A percentile compares a stretch with the other conserved stretches of the same genome.
Conservation (phyloP, 495 filamentous ascomycete genomes). For the Penicillium parvum region DNA sequence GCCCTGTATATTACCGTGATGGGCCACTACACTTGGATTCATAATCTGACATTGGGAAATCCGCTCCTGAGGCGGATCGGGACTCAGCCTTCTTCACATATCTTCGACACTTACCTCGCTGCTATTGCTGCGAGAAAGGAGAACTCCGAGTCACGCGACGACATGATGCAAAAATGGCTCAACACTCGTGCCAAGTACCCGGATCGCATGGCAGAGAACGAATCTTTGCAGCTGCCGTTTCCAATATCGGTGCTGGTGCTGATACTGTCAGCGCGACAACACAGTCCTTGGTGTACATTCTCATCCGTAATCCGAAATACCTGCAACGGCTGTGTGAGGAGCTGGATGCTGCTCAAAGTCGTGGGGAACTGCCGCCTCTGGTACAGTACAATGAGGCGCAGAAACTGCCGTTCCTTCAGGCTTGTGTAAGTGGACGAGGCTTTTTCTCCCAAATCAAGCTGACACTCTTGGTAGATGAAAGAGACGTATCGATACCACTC, state of each 20-base stretch:
- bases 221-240: conserved; percentile 37
- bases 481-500: conserved; percentile 49
- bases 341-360: conserved; percentile 28
- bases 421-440: conserved; percentile 23
- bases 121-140: conserved; percentile 38
- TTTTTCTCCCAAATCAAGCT: neutral
- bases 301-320: conserved; percentile 28
- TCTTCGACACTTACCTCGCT: conserved; percentile 36
- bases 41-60: conserved; percentile 36
- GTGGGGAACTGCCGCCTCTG: conserved; percentile 21
- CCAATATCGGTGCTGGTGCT: conserved; percentile 40
- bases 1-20: conserved; percentile 34
- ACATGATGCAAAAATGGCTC: conserved; percentile 47
- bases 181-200: conserved; percentile 30
- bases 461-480: conserved; percentile 31
- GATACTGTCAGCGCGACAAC: conserved; percentile 41
- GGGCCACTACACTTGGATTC: conserved; percentile 38
- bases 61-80: conserved; percentile 37
- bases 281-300: conserved; percentile 36
- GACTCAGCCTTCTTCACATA: conserved; percentile 37
- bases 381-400: conserved; percentile 23
- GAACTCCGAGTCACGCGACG: conserved; percentile 32
- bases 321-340: conserved; percentile 30
- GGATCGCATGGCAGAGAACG: conserved; percentile 36
- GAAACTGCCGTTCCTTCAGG: conserved; percentile 34